These are phyloP conservation scores for Grosmannia huntii DNA, from an alignment of 2,329 filamentous ascomycete species.

Conservation along the genomic window DNA sequence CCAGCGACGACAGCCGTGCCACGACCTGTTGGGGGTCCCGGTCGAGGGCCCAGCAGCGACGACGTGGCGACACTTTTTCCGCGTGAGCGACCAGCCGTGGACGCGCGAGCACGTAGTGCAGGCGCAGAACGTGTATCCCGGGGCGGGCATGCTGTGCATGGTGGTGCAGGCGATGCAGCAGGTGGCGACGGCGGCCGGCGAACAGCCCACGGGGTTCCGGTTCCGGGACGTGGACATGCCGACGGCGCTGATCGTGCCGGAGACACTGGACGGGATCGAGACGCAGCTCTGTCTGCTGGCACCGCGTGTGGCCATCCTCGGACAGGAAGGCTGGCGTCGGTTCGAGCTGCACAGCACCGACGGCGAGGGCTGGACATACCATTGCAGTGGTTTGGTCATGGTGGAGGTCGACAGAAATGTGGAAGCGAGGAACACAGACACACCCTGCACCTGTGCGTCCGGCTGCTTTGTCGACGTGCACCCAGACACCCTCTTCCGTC, in stretches of 20 bases:
- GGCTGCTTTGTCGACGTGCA: background rate
- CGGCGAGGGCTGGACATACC: background rate
- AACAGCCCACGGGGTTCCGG: background rate
- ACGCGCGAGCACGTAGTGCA: slow-evolving; percentile 18
- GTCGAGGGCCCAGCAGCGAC: slow-evolving; percentile 13
- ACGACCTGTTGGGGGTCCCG: slow-evolving; percentile 25
- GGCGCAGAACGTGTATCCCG: slow-evolving; percentile 23
- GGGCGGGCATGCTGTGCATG: slow-evolving; percentile 25
- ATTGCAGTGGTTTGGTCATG: background rate
- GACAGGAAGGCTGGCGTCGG: background rate
- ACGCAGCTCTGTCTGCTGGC: background rate
- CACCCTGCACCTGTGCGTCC: background rate
- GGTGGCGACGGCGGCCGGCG: background rate
- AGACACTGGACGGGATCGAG: background rate
- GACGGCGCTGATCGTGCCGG: background rate
- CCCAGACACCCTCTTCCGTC: background rate
- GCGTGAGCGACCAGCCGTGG: slow-evolving; percentile 21
- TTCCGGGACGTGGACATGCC: background rate
- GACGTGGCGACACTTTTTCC: slow-evolving; percentile 17
- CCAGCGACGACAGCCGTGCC: slow-evolving; percentile 17
- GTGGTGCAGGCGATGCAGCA: slow-evolving; percentile 4
- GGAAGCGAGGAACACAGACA: too few species aligned
- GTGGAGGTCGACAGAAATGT: too few species aligned
- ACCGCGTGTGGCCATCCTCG: background rate
- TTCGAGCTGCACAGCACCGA: background rate